These are phyloP conservation scores for Tetradesmus lagerheimii DNA, from an alignment of 139 green algal species.

Conservation along the genomic window DNA sequence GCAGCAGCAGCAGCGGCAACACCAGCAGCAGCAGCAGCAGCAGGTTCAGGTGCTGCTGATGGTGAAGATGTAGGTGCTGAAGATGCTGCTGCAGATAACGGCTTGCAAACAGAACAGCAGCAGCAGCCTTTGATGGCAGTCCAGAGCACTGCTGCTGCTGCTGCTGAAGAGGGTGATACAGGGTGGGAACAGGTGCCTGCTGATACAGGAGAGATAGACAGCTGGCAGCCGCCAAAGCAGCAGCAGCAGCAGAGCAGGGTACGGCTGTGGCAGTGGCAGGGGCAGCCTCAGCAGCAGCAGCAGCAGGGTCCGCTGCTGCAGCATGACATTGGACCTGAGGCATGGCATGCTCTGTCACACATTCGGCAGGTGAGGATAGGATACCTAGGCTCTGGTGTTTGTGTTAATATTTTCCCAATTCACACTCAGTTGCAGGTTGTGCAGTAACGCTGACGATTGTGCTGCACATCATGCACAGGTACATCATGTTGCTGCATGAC, in stretches of 20 bases:
- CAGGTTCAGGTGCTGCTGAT: neutral
- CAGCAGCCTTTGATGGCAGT: neutral
- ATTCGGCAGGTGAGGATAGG: constrained; percentile 17
- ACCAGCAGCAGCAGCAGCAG: constrained; percentile 22
- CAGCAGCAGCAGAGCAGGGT: constrained; percentile 19
- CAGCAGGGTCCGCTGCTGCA: neutral
- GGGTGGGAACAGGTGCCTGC: constrained; percentile 31
- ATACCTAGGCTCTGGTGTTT: no score
- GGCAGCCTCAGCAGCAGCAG: constrained; percentile 7
- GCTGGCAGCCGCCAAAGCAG: constrained; percentile 23
- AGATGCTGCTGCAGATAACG: no score
- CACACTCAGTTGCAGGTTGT: neutral
- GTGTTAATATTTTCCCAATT: no score
- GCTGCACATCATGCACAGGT: neutral
- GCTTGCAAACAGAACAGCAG: neutral
- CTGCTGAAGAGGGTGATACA: constrained; percentile 6
- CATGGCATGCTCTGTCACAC: constrained; percentile 33
- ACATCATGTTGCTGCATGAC: neutral
- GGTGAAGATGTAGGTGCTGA: neutral
- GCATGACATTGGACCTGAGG: constrained; percentile 31
- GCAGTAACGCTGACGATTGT: neutral
- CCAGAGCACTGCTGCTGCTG: neutral
- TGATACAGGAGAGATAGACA: constrained; percentile 23
- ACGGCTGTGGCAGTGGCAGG: constrained; percentile 15
- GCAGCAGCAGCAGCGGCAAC: neutral